Evolutionary conservation across 495 filamentous ascomycete genomes (phyloP).

Genomic region (Extremus antarcticus): DNA sequence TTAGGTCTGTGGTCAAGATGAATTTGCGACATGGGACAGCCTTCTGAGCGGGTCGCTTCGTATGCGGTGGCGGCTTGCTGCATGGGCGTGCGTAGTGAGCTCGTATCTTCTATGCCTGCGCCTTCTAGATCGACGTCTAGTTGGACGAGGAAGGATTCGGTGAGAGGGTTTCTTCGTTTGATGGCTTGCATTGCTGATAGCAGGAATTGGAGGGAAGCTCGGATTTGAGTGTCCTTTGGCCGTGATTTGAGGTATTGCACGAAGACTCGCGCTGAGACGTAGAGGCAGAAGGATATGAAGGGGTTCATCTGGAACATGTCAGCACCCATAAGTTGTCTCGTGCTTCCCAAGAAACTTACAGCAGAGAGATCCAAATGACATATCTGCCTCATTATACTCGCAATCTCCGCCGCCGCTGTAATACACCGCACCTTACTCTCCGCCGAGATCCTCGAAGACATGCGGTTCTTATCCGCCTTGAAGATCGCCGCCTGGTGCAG

Average conservation of each 20-base stretch:
- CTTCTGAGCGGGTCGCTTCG: neutral
- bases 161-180: conserved; percentile 79
- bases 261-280: conserved; percentile 88
- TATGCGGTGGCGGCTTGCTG: neutral
- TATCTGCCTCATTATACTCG: conserved; percentile 93
- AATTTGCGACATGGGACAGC: conserved; percentile 1
- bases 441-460: conserved; percentile 63
- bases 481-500: conserved; percentile 96
- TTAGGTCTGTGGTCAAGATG: neutral
- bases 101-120: conserved; percentile 26
- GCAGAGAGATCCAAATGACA: conserved; percentile 75
- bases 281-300: conserved; percentile 91
- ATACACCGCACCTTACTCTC: conserved; percentile 92
- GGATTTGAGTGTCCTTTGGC: conserved; percentile 72
- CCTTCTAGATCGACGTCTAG: conserved; percentile 84
- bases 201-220: conserved; percentile 78
- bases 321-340: neutral
- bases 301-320: conserved; percentile 67
- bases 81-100: neutral
- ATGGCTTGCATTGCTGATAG: conserved; percentile 80
- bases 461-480: conserved; percentile 82
- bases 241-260: conserved; percentile 87
- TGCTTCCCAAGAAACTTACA: conserved; percentile 43
- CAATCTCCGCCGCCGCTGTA: conserved; percentile 85
- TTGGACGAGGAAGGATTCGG: conserved; percentile 90